phyloP scores from a whole-genome alignment of 192 early-diverging fungal species.

The Backusella tarrabulga region DNA sequence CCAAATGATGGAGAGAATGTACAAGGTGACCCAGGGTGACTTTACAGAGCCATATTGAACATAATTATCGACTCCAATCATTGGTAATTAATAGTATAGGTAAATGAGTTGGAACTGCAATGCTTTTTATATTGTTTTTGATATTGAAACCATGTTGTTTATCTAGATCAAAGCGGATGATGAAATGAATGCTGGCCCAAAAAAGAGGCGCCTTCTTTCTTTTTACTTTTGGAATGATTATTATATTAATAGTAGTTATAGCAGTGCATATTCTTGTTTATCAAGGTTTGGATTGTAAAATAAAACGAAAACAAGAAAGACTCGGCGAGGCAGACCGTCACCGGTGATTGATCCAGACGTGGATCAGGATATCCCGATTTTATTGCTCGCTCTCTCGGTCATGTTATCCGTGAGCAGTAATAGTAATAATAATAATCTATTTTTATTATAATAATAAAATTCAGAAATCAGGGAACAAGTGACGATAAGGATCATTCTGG shows the following conservation, averaged over 20 bases:
- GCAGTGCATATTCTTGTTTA: no score
- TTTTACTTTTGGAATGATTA: not conserved
- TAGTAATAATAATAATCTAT: not conserved
- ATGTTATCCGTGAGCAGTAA: not conserved
- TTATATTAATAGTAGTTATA: no score
- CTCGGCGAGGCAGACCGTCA: not conserved
- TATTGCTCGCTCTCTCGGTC: not conserved
- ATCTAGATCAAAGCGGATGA: not conserved
- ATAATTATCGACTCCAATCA: not conserved
- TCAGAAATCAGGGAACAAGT: slow-evolving; percentile 61
- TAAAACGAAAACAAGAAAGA: not conserved
- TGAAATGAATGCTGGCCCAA: not conserved
- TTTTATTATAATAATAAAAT: not conserved
- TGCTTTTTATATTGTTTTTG: not conserved
- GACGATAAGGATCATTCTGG: slow-evolving; percentile 59
- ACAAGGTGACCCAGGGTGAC: not conserved
- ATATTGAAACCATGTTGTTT: not conserved
- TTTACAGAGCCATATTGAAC: not conserved
- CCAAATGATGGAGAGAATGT: not conserved
- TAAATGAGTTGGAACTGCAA: no score
- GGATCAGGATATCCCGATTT: not conserved
- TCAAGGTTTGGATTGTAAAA: not conserved
- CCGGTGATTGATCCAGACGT: not conserved
- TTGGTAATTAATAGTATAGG: not conserved
- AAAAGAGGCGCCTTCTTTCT: not conserved